Conservation (phyloP, 2,329 filamentous ascomycete species). For the Xenoacremonium recifei region DNA sequence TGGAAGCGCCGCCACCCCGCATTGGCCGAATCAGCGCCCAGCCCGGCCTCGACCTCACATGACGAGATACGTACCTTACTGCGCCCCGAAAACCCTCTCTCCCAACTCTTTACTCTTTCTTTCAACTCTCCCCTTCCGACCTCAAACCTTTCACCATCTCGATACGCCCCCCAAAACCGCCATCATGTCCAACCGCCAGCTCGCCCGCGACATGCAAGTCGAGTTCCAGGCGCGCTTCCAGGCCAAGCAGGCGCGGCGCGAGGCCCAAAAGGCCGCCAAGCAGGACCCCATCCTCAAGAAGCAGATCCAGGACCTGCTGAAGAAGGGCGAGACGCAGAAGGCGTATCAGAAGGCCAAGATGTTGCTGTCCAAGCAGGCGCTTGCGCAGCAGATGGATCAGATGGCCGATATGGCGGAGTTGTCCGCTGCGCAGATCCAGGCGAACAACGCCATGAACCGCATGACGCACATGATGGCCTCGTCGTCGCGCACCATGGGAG, state of each 20-base stretch:
- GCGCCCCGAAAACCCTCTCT: neutral
- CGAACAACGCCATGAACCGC: conserved; percentile 64
- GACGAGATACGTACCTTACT: conserved; percentile 13
- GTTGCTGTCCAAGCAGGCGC: conserved; percentile 59
- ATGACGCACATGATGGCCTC: conserved; percentile 64
- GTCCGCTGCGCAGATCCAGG: conserved; percentile 59
- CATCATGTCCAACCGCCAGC: conserved; percentile 58
- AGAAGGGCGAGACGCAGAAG: conserved; percentile 62
- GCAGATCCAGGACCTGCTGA: conserved; percentile 62
- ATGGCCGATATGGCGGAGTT: conserved; percentile 64
- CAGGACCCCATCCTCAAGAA: conserved; percentile 61
- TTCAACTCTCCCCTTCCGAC: neutral
- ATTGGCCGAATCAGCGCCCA: no score
- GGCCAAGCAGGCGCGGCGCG: conserved; percentile 60
- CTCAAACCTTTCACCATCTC: neutral
- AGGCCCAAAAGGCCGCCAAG: conserved; percentile 60
- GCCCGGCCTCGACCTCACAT: conserved; percentile 20
- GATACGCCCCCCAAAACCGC: neutral
- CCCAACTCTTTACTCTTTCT: neutral
- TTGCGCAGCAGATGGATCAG: conserved; percentile 63
- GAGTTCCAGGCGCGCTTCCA: conserved; percentile 64
- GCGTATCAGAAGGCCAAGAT: conserved; percentile 64
- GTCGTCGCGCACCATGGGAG: conserved; percentile 57
- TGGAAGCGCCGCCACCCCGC: no score
- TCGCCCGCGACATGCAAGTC: conserved; percentile 60